A percentile compares a stretch with the other conserved stretches of the same genome.
phyloP scores from a whole-genome alignment of 306 rosid species.

The Gastrolobium villosum region DNA sequence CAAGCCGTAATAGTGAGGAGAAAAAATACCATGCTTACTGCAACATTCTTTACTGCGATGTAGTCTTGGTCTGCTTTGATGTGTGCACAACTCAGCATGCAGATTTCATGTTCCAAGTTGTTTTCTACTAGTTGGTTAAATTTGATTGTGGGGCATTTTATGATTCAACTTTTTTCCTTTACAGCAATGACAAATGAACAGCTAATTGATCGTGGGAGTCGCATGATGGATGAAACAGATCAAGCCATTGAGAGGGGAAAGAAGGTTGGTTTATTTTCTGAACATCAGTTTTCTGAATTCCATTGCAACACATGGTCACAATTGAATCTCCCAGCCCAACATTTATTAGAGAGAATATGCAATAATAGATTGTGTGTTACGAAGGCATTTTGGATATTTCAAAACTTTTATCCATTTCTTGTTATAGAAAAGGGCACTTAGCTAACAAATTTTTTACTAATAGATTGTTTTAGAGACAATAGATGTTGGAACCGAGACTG shows the following conservation, averaged over 20 bases:
- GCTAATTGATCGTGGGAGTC: constrained; percentile 75
- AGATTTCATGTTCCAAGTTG: constrained; percentile 8
- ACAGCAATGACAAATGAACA: constrained; percentile 95
- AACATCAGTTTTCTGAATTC: not conserved
- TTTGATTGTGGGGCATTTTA: constrained; percentile 29
- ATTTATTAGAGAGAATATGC: too few relatives aligned
- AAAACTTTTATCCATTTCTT: constrained; percentile 27
- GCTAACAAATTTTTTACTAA: constrained; percentile 42
- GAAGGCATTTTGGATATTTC: not conserved
- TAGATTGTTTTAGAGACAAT: constrained; percentile 90
- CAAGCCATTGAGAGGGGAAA: constrained; percentile 95
- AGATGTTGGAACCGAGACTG: constrained; percentile 88
- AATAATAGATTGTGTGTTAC: too few relatives aligned
- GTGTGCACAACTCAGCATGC: constrained; percentile 21
- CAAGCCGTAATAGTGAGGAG: constrained; percentile 34
- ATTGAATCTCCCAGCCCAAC: not conserved
- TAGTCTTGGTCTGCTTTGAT: constrained; percentile 22
- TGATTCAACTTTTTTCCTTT: constrained; percentile 44
- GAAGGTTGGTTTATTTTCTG: constrained; percentile 66
- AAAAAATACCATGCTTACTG: constrained; percentile 12
- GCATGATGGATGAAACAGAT: constrained; percentile 97
- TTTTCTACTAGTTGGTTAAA: constrained; percentile 9
- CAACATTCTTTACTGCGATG: constrained; percentile 23
- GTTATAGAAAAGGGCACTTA: constrained; percentile 13
- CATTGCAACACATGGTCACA: not conserved